Percentiles rank a stretch among this genome's conserved stretches.
phyloP scores from a whole-genome alignment of 495 filamentous ascomycete genomes.

The Penicillium samsonianum region DNA sequence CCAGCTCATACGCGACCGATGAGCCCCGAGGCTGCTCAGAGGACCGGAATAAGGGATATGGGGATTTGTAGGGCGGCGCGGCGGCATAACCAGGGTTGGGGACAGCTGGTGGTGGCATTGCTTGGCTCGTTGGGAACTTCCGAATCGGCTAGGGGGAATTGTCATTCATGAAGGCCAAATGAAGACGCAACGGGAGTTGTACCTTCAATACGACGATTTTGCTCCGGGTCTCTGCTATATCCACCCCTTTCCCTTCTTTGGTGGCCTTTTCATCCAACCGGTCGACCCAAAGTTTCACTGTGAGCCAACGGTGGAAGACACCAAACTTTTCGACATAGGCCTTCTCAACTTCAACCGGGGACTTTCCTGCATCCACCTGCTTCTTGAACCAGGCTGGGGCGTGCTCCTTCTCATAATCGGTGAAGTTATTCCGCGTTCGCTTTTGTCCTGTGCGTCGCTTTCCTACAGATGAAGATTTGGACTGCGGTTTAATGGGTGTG shows the following conservation, averaged over 20 bases:
- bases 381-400: slow-evolving; percentile 8
- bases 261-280: not conserved
- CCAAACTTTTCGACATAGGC: slow-evolving; percentile 3
- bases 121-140: not conserved
- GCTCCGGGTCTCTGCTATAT: not conserved
- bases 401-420: slow-evolving; percentile 3
- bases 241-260: not conserved
- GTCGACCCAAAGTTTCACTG: slow-evolving; percentile 1
- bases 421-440: slow-evolving; percentile 9
- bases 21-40: not conserved
- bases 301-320: not conserved
- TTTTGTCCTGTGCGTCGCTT: not conserved
- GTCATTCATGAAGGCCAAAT: not conserved
- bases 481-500: not conserved
- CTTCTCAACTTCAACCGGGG: not conserved
- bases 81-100: not conserved
- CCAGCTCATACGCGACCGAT: not conserved
- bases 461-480: too few species aligned
- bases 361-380: not conserved
- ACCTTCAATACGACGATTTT: slow-evolving; percentile 7
- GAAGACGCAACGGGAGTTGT: not conserved
- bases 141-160: not conserved
- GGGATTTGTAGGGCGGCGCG: slow-evolving; percentile 1
- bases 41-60: not conserved
- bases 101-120: not conserved